These are phyloP conservation scores for Solanum chilense DNA, from an alignment of 257 asterid genomes.

Conservation along the genomic window DNA sequence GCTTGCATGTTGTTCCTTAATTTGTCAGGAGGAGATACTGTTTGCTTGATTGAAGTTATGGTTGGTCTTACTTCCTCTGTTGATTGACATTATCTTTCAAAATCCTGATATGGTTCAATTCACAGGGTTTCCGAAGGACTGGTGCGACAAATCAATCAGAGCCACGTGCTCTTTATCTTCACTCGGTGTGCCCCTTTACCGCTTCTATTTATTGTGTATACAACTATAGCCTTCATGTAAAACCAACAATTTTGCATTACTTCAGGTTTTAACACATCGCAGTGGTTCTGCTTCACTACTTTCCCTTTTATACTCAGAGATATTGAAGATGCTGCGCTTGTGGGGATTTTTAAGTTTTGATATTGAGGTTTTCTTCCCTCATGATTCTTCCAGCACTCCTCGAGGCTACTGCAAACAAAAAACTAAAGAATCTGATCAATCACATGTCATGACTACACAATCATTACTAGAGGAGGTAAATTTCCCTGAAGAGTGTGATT, in stretches of 20 bases:
- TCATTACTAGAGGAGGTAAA: constrained; percentile 58
- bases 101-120: constrained; percentile 5
- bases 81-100: background rate
- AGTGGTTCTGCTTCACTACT: constrained; percentile 73
- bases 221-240: background rate
- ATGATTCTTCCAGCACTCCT: constrained; percentile 50
- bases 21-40: background rate
- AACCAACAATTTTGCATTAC: background rate
- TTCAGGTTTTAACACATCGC: constrained; percentile 82
- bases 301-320: constrained; percentile 65
- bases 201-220: background rate
- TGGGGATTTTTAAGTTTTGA: constrained; percentile 64
- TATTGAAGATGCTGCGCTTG: constrained; percentile 62
- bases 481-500: background rate
- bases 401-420: constrained; percentile 63
- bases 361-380: constrained; percentile 65
- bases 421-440: constrained; percentile 51
- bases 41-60: background rate
- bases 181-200: constrained; percentile 42
- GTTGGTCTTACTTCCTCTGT: background rate
- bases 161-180: constrained; percentile 76
- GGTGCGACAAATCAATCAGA: constrained; percentile 38
- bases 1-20: background rate
- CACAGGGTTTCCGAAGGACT: constrained; percentile 68
- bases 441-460: constrained; percentile 51